Base-by-base conservation (phyloP, 306 rosid species). In the Casuarina equisetifolia region DNA sequence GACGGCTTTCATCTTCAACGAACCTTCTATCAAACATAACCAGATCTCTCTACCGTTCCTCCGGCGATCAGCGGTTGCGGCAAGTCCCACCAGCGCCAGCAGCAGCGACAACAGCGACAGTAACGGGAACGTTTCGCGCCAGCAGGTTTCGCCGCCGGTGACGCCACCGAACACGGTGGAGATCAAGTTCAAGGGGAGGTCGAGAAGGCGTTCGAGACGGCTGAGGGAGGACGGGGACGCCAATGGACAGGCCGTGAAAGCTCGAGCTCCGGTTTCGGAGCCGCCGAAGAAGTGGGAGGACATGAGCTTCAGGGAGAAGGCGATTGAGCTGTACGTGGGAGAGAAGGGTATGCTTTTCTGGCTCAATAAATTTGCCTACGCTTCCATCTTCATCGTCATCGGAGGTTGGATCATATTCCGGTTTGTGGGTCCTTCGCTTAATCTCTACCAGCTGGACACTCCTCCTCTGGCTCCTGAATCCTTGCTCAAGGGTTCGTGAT, bases 331-430 rank as follows among this genome's bases (percentile, higher is more conserved):
- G 8, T 95, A 92, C 39, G 44, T 91, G 79, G 99, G 99, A 16
- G 99, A 95, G 76, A 95, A 88, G 76, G 99, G 99, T 39, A 9
- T 80, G n/a, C 84, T 94, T 17, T 94, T 81, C 64, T 90, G 97
- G 97, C 92, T 94, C 46, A 94, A 94, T 75, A 92, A 95, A 78
- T 89, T 91, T 77, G 98, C 98, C 3, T 95, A 92, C 70, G 98
- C 98, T 70, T 92, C 99, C 0, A 95, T 95, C 74, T 95, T 84
- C 82, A 89, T 95, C 17, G 87, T 86, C 81, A 95, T 95, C 57
- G 99, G 97, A 6, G 91, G 84, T 62, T 95, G 99, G 99, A 90
- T 92, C 17, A 1, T 83, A 7, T 95, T 95, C 80, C 89, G 99
- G 80, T 91, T 95, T 78, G 96, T 91, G 45, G 99, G 99, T 50